phyloP scores from a whole-genome alignment of 768 basidiomycete species.

The Leccinum broughii region DNA sequence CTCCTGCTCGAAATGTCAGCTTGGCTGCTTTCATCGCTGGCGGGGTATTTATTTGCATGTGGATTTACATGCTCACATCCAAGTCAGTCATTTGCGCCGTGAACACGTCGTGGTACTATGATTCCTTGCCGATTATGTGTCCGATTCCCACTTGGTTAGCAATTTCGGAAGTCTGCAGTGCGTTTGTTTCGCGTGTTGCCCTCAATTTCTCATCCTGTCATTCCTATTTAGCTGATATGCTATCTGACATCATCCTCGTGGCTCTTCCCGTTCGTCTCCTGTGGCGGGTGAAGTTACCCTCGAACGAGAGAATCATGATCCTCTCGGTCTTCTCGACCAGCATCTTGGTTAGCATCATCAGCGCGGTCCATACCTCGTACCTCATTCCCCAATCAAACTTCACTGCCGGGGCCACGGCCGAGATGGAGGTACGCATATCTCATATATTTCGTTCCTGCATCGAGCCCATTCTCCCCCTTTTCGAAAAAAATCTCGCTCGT shows the following conservation, averaged over 20 bases:
- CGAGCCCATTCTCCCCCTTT: background rate
- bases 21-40: slow-evolving; percentile 2
- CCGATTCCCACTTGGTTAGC: slow-evolving; percentile 47
- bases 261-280: slow-evolving; percentile 47
- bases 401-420: slow-evolving; percentile 28
- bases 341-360: slow-evolving; percentile 47
- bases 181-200: slow-evolving; percentile 18
- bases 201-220: background rate
- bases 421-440: slow-evolving; percentile 41
- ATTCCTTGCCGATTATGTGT: slow-evolving; percentile 38
- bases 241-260: slow-evolving; percentile 49
- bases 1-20: slow-evolving; percentile 13
- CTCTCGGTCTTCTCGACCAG: slow-evolving; percentile 52
- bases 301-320: slow-evolving; percentile 42
- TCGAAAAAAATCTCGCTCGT: background rate
- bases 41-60: slow-evolving; percentile 18
- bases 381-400: slow-evolving; percentile 35
- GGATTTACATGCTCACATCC: slow-evolving; percentile 18
- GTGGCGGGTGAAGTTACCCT: slow-evolving; percentile 41
- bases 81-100: slow-evolving; percentile 44
- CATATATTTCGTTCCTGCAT: background rate
- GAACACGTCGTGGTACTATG: slow-evolving; percentile 39
- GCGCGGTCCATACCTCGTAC: slow-evolving; percentile 42
- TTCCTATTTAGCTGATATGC: slow-evolving; percentile 41
- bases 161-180: slow-evolving; percentile 53